Evolutionary conservation across 352 stramenopile species (phyloP).

Genomic region (Phytophthora cactorum): DNA sequence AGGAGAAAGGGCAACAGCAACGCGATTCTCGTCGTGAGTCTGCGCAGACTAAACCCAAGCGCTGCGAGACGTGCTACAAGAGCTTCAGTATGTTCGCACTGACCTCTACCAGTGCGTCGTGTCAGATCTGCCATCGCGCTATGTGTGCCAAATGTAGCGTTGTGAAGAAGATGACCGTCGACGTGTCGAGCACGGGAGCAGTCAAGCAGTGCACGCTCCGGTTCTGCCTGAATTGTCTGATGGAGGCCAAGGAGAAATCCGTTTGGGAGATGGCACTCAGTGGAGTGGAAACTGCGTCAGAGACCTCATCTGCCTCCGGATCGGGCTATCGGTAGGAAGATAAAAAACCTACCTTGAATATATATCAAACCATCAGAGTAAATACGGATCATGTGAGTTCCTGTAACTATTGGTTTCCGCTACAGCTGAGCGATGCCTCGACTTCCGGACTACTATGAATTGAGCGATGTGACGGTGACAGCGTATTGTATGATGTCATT

Average conservation of each 20-base stretch:
- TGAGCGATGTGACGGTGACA: too few species aligned
- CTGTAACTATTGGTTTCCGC: neutral
- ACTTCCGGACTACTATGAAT: too few species aligned
- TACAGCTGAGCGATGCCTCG: too few species aligned
- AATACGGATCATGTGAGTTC: neutral
- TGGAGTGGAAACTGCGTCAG: slow-evolving; percentile 28
- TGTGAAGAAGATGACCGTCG: slow-evolving; percentile 57
- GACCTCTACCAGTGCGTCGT: slow-evolving; percentile 24
- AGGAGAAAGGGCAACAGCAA: slow-evolving; percentile 18
- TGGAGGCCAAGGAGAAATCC: slow-evolving; percentile 32
- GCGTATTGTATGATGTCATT: too few species aligned
- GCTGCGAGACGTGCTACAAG: slow-evolving; percentile 34
- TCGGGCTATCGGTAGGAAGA: slow-evolving; percentile 19
- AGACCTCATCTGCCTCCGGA: slow-evolving; percentile 23
- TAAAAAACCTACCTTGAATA: neutral
- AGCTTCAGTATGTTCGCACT: slow-evolving; percentile 29
- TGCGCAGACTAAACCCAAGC: slow-evolving; percentile 14
- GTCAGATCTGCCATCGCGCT: slow-evolving; percentile 49
- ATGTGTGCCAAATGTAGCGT: slow-evolving; percentile 61
- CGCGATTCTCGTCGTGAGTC: slow-evolving; percentile 13
- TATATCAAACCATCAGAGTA: slow-evolving; percentile 2
- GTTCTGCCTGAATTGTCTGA: slow-evolving; percentile 26
- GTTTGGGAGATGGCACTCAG: slow-evolving; percentile 32
- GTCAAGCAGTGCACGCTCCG: slow-evolving; percentile 40
- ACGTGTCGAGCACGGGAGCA: slow-evolving; percentile 40